Evolutionary conservation across 2,329 filamentous ascomycete species (phyloP).

Genomic region (Diaporthe sp.): DNA sequence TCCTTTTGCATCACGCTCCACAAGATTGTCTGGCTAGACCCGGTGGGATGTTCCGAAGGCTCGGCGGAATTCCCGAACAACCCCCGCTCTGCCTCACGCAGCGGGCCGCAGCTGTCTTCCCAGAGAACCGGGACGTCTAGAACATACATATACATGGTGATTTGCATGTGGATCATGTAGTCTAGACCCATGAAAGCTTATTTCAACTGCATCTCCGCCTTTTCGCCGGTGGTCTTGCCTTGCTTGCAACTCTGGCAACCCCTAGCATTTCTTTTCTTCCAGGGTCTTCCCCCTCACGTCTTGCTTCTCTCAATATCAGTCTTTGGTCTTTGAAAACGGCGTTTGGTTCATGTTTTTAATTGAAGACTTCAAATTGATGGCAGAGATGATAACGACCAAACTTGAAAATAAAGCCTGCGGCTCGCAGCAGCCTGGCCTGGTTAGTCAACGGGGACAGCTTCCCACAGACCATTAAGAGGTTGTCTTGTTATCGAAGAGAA

Average conservation of each 20-base stretch:
- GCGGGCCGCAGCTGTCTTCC: conserved; percentile 1
- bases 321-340: no score
- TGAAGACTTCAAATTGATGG: no score
- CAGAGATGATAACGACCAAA: no score
- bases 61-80: conserved; percentile 6
- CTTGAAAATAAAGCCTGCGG: no score
- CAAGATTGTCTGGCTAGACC: neutral
- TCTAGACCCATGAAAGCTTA: neutral
- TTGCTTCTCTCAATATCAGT: neutral
- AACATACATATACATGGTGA: neutral
- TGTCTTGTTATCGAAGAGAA: no score
- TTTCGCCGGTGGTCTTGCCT: neutral
- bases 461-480: no score
- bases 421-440: no score
- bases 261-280: no score
- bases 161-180: neutral
- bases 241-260: neutral
- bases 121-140: neutral
- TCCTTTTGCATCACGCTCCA: neutral
- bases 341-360: no score
- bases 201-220: neutral
- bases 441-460: no score
- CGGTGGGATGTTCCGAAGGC: neutral
- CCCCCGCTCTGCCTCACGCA: neutral
- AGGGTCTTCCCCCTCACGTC: neutral